phyloP scores from a whole-genome alignment of 768 basidiomycete genomes.

The Podaxis pistillaris region DNA sequence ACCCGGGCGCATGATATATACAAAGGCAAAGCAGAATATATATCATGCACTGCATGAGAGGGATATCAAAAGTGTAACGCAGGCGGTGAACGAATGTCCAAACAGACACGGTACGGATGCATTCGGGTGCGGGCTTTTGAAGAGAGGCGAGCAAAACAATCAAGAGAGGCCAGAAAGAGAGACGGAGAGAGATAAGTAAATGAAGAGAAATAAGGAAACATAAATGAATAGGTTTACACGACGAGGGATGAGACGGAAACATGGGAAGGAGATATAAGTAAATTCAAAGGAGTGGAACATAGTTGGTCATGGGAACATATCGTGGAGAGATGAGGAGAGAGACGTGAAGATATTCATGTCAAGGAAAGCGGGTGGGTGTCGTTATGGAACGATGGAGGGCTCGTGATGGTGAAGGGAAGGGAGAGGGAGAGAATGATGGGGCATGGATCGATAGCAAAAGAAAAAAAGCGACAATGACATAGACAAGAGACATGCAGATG shows the following conservation, averaged over 20 bases:
- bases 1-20: slow-evolving; percentile 36
- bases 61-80: slow-evolving; percentile 22
- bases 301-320: slow-evolving; percentile 17
- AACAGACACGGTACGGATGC: background rate
- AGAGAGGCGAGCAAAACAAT: slow-evolving; percentile 20
- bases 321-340: slow-evolving; percentile 13
- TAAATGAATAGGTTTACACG: slow-evolving; percentile 20
- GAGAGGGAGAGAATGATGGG: slow-evolving; percentile 6
- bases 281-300: slow-evolving; percentile 17
- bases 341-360: slow-evolving; percentile 25
- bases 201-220: slow-evolving; percentile 18
- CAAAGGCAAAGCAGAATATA: slow-evolving; percentile 28
- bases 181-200: slow-evolving; percentile 17
- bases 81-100: slow-evolving; percentile 21
- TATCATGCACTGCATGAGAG: slow-evolving; percentile 26
- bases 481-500: slow-evolving; percentile 17
- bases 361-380: slow-evolving; percentile 20
- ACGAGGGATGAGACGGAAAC: slow-evolving; percentile 18
- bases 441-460: slow-evolving; percentile 16
- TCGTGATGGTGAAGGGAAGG: slow-evolving; percentile 5
- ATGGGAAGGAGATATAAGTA: slow-evolving; percentile 15
- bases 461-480: slow-evolving; percentile 16
- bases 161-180: slow-evolving; percentile 17
- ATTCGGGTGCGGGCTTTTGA: slow-evolving; percentile 8
- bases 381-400: slow-evolving; percentile 10